Conservation (phyloP, 176 grass and related monocot genomes). For the Ensete glaucum region DNA sequence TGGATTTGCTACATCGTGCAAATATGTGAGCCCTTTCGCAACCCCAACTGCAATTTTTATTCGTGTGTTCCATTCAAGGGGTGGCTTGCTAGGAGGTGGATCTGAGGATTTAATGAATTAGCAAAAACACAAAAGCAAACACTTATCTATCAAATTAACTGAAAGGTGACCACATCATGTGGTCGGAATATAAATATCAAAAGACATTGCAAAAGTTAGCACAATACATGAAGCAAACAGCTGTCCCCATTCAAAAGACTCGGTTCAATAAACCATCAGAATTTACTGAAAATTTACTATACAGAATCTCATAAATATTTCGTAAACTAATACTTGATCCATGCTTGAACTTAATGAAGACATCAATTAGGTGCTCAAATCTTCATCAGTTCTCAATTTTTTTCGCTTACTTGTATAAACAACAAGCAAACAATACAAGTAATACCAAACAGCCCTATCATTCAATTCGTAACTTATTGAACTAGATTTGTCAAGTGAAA, state of each 20-base stretch:
- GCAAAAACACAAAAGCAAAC: not conserved
- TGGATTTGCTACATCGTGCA: slow-evolving; percentile 20
- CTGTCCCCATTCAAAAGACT: too few relatives aligned
- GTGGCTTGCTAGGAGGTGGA: slow-evolving; percentile 1
- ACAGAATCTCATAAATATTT: not conserved
- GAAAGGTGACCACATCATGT: too few relatives aligned
- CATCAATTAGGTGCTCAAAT: not conserved
- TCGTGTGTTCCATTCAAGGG: slow-evolving; percentile 12
- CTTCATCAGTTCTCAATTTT: not conserved
- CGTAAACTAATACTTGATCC: not conserved
- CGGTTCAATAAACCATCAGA: too few relatives aligned
- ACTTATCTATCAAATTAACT: too few relatives aligned
- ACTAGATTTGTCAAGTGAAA: too few relatives aligned
- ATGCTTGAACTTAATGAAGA: not conserved
- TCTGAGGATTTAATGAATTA: not conserved
- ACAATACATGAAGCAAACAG: too few relatives aligned
- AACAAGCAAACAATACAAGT: not conserved
- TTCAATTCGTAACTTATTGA: too few relatives aligned
- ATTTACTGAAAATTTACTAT: too few relatives aligned
- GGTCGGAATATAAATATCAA: too few relatives aligned
- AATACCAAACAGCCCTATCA: not conserved
- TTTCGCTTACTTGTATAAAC: not conserved
- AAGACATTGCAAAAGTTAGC: too few relatives aligned
- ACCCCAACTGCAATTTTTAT: slow-evolving; percentile 14
- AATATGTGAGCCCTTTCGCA: slow-evolving; percentile 14